Percentiles rank a stretch among this genome's conserved stretches.
Conservation (phyloP, 768 basidiomycete species). For the Xerocomus spinulosus region DNA sequence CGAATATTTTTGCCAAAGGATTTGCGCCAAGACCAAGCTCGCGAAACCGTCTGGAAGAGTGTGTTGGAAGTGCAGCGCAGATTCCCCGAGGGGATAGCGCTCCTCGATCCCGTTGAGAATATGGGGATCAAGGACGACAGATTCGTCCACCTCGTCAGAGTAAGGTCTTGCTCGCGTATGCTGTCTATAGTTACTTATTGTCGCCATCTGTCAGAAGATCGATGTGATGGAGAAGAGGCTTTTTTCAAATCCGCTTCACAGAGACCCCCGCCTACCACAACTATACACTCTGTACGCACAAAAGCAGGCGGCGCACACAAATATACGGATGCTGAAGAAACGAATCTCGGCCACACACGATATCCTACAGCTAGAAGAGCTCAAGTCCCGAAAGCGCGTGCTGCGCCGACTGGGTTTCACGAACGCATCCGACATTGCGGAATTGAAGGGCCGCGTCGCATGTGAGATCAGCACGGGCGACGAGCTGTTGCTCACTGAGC, state of each 20-base stretch:
- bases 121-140: conserved; percentile 96
- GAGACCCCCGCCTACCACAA: conserved; percentile 70
- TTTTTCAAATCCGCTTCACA: conserved; percentile 72
- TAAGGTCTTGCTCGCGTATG: conserved; percentile 27
- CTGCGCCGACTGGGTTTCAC: conserved; percentile 91
- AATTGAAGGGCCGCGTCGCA: conserved; percentile 96
- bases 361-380: conserved; percentile 91
- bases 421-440: conserved; percentile 84
- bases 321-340: conserved; percentile 75
- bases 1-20: conserved; percentile 90
- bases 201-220: conserved; percentile 64
- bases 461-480: conserved; percentile 99
- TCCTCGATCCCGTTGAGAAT: conserved; percentile 89
- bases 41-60: conserved; percentile 87
- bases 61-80: conserved; percentile 87
- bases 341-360: conserved; percentile 88
- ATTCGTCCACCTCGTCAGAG: conserved; percentile 83
- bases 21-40: conserved; percentile 63
- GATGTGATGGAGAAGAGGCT: conserved; percentile 83
- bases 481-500: conserved; percentile 91
- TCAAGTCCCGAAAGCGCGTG: conserved; percentile 92
- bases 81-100: conserved; percentile 80
- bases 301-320: conserved; percentile 67
- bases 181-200: neutral
- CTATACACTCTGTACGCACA: conserved; percentile 75